Evolutionary conservation across 257 asterid genomes (phyloP), one percentile per base, ranked within the genome.

Genomic region (Paraleonurus japonicus): DNA sequence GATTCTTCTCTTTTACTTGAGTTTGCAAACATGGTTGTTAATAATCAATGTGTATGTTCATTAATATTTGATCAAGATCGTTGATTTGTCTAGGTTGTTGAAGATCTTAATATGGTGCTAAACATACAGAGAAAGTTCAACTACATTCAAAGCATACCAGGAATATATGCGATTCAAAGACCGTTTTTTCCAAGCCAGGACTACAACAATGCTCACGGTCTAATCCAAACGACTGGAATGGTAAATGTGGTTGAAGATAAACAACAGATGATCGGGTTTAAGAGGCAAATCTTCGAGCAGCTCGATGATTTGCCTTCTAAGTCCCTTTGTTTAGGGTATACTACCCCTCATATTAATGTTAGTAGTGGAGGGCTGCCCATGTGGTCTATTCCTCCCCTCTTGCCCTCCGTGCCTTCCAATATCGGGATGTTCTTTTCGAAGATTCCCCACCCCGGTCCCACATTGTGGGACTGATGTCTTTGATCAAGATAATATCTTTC

Each of bases 81-180:
- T 23, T 57, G 41, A 66, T 48, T 37, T 15, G 20, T 60, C 6
- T 8, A 90, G 97, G 90, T 84, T 22, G 79, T 72, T 47, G 96
- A 90, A 76, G 96, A 90, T 71, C 78, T 81, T 7, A 81, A 78
- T 76, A 54, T 89, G 78, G 95, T 88, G 62, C 63, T 87, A 15
- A 89, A 74, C 68, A 88, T 88, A 41, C 96, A 87, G 67, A 84
- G 95, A 75, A 90, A 87, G 77, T 85, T 90, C 79, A 84, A 81
- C 83, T 85, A 87, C 80, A 82, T 90, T 3, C 89, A 85, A 22
- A 85, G 89, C 85, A 79, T 90, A 59, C 94, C 95, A 0, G 94
- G 96, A 53, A 74, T 83, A 50, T 82, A 82, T 53, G 67, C 86
- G 1, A 65, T 83, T 17, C 96, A 87, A 35, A 84, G 96, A 79